A percentile compares a stretch with the other conserved stretches of the same genome.
Evolutionary conservation across 2,329 filamentous ascomycete species (phyloP).

Genomic region (Penicillium sp.): DNA sequence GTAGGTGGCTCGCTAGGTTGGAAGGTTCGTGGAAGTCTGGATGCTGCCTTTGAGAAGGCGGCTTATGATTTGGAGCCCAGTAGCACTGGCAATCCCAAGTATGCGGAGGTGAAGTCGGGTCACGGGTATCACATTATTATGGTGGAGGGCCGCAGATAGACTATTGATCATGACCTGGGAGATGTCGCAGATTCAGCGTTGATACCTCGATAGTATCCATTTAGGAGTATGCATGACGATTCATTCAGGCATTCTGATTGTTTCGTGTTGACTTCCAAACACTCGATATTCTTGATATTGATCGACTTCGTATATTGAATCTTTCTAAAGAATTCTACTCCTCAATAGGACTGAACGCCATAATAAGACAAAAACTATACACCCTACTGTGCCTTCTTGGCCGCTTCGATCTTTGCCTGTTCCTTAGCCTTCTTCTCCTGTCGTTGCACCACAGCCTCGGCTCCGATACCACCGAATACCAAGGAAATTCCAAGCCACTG

Average conservation of each 20-base stretch:
- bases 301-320: not conserved
- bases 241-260: not conserved
- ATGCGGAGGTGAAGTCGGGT: constrained; percentile 61
- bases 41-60: constrained; percentile 61
- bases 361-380: not conserved
- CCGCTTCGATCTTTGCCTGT: constrained; percentile 53
- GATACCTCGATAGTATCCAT: not conserved
- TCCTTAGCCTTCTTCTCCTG: constrained; percentile 83
- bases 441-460: constrained; percentile 79
- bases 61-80: constrained; percentile 64
- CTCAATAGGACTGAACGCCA: not conserved
- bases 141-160: constrained; percentile 64
- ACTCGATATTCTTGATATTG: not conserved
- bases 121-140: constrained; percentile 70
- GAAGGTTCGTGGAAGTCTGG: constrained; percentile 59
- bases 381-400: constrained; percentile 30
- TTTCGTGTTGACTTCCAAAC: not conserved
- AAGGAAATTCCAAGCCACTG: constrained; percentile 91
- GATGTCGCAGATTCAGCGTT: not conserved
- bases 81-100: constrained; percentile 61
- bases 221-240: not conserved
- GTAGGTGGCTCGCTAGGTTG: constrained; percentile 63
- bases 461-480: constrained; percentile 93
- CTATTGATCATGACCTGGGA: not conserved
- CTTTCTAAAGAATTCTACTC: not conserved